Evolutionary conservation across 192 early-diverging fungal species (phyloP).

Genomic region (Umbelopsis ramanniana): DNA sequence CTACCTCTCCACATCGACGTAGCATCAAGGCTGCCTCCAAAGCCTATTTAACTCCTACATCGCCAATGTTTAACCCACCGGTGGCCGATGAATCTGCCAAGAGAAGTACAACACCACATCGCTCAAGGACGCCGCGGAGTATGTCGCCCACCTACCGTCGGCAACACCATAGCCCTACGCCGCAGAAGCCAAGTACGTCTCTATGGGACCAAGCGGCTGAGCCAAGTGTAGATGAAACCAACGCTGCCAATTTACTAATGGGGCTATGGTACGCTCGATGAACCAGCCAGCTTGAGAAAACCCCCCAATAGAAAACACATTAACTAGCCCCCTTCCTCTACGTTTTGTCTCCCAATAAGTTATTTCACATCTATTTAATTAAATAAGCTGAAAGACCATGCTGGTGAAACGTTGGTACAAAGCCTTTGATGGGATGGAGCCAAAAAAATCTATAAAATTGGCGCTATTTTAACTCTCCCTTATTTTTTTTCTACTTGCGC

Average conservation of each 20-base stretch:
- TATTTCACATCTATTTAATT: slow-evolving; percentile 2
- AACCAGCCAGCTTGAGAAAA: background rate
- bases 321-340: background rate
- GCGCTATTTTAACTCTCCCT: slow-evolving; percentile 5
- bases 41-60: slow-evolving; percentile 3
- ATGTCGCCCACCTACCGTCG: background rate
- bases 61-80: background rate
- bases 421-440: too few relatives aligned
- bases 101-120: slow-evolving; percentile 16
- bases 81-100: slow-evolving; percentile 10
- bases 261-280: slow-evolving; percentile 12
- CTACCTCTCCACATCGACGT: background rate
- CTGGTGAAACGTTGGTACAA: too few relatives aligned
- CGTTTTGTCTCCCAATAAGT: background rate
- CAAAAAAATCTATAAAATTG: too few relatives aligned
- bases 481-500: slow-evolving; percentile 8
- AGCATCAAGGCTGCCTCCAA: background rate
- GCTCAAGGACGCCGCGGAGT: slow-evolving; percentile 16
- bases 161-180: slow-evolving; percentile 18
- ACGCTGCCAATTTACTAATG: slow-evolving; percentile 12
- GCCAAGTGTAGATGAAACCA: slow-evolving; percentile 13
- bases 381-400: too few relatives aligned
- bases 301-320: background rate
- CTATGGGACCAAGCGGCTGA: slow-evolving; percentile 4
- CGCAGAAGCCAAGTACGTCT: background rate